Conservation (phyloP, 2,329 filamentous ascomycete species). For the Aspergillus niger region DNA sequence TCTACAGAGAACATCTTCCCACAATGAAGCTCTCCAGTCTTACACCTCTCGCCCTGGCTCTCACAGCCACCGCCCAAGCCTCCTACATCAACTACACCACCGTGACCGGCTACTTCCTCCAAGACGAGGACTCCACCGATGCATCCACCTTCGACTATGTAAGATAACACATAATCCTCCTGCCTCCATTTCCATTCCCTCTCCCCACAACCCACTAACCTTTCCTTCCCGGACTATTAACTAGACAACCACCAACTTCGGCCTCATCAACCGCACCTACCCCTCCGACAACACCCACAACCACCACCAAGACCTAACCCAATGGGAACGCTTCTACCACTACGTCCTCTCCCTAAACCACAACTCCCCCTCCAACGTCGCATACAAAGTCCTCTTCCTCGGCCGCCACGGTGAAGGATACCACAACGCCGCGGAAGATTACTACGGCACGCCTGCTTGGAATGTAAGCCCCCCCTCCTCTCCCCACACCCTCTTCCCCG, state of each 20-base stretch:
- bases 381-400: constrained; percentile 60
- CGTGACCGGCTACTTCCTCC: constrained; percentile 52
- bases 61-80: constrained; percentile 69
- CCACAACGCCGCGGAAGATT: constrained; percentile 61
- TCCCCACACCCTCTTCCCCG: not conserved
- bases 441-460: constrained; percentile 62
- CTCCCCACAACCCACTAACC: too few relatives aligned
- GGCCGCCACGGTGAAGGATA: constrained; percentile 63
- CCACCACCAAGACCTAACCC: constrained; percentile 42
- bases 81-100: constrained; percentile 40
- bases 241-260: constrained; percentile 46
- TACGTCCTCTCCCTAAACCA: constrained; percentile 52
- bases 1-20: not conserved
- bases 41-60: constrained; percentile 69
- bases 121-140: constrained; percentile 51
- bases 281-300: constrained; percentile 35
- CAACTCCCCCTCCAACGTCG: constrained; percentile 40
- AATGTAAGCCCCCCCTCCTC: constrained; percentile 46
- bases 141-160: constrained; percentile 52
- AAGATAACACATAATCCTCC: constrained; percentile 13
- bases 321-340: constrained; percentile 59
- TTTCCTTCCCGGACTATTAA: too few relatives aligned
- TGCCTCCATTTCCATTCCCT: too few relatives aligned
- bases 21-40: constrained; percentile 64
- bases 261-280: constrained; percentile 53